phyloP scores from a whole-genome alignment of 2,329 filamentous ascomycete species.

The Clonostachys rosea region DNA sequence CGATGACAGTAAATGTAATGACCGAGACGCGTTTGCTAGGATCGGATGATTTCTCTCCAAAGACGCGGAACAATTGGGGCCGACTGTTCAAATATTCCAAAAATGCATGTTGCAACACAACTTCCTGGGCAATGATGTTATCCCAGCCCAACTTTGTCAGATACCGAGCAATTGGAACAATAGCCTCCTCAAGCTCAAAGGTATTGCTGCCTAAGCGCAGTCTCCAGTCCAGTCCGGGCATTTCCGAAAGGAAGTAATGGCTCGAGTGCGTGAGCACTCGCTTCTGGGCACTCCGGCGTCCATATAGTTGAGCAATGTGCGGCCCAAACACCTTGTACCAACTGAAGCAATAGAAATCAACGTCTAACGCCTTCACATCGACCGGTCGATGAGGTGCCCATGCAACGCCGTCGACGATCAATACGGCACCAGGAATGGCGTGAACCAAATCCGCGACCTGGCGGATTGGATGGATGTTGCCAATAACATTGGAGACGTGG shows the following conservation, averaged over 20 bases:
- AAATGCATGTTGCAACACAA: slow-evolving; percentile 52
- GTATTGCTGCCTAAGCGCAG: slow-evolving; percentile 63
- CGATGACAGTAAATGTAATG: slow-evolving; percentile 61
- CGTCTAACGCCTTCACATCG: slow-evolving; percentile 63
- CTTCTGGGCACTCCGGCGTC: slow-evolving; percentile 48
- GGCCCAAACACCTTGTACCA: slow-evolving; percentile 85
- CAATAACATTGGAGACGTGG: slow-evolving; percentile 70
- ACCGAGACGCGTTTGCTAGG: slow-evolving; percentile 39
- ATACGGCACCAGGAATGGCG: slow-evolving; percentile 38
- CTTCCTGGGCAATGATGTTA: slow-evolving; percentile 50
- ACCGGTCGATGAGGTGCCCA: slow-evolving; percentile 69
- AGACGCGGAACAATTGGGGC: slow-evolving; percentile 45
- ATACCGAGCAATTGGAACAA: slow-evolving; percentile 60
- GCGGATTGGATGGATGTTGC: slow-evolving; percentile 62
- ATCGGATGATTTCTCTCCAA: slow-evolving; percentile 29
- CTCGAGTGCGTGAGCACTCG: slow-evolving; percentile 40
- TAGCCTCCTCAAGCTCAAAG: slow-evolving; percentile 63
- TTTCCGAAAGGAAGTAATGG: slow-evolving; percentile 65
- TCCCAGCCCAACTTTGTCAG: slow-evolving; percentile 40
- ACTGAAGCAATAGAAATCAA: slow-evolving; percentile 74
- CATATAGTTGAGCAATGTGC: slow-evolving; percentile 69
- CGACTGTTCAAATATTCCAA: slow-evolving; percentile 13
- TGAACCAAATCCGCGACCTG: slow-evolving; percentile 50
- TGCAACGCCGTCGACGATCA: slow-evolving; percentile 73
- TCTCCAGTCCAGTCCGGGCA: slow-evolving; percentile 57